phyloP scores from a whole-genome alignment of 768 basidiomycete species.

The Tricholoma flavovirens region DNA sequence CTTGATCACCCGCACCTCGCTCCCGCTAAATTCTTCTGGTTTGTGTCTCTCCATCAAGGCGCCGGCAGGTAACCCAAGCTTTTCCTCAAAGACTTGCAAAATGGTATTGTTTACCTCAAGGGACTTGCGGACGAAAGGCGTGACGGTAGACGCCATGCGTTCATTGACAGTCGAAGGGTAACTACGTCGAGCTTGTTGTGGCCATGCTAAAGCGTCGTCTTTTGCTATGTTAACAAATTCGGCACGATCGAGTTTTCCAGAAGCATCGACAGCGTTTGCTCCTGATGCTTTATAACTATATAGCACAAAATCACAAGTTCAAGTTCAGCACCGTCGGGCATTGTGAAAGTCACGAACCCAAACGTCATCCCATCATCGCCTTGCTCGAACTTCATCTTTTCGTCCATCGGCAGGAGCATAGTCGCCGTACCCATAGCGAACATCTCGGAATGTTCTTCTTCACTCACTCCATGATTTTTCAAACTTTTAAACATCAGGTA shows the following conservation, averaged over 20 bases:
- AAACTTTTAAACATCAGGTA: slow-evolving; percentile 27
- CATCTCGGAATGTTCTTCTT: slow-evolving; percentile 39
- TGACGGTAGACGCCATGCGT: slow-evolving; percentile 44
- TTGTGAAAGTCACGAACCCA: slow-evolving; percentile 24
- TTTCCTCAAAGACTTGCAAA: slow-evolving; percentile 52
- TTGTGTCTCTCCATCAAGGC: slow-evolving; percentile 39
- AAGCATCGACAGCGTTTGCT: slow-evolving; percentile 55
- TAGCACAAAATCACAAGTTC: slow-evolving; percentile 16
- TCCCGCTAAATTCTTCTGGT: slow-evolving; percentile 43
- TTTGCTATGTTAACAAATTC: slow-evolving; percentile 67
- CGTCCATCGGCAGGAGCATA: slow-evolving; percentile 47
- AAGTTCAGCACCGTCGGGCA: too few relatives aligned
- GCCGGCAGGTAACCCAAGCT: slow-evolving; percentile 47
- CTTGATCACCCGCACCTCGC: slow-evolving; percentile 52
- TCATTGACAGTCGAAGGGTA: slow-evolving; percentile 48
- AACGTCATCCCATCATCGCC: slow-evolving; percentile 40
- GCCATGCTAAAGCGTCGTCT: slow-evolving; percentile 63
- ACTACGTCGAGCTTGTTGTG: slow-evolving; percentile 41
- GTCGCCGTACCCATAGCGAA: slow-evolving; percentile 52
- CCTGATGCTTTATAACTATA: slow-evolving; percentile 60
- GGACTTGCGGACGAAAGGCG: slow-evolving; percentile 54
- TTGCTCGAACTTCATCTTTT: slow-evolving; percentile 55
- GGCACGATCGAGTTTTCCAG: slow-evolving; percentile 47
- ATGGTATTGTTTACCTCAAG: slow-evolving; percentile 48
- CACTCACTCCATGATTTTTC: slow-evolving; percentile 50